Evolutionary conservation across 495 filamentous ascomycete genomes (phyloP), one percentile per base, ranked within the genome.

Genomic region (Tuber calosporum): DNA sequence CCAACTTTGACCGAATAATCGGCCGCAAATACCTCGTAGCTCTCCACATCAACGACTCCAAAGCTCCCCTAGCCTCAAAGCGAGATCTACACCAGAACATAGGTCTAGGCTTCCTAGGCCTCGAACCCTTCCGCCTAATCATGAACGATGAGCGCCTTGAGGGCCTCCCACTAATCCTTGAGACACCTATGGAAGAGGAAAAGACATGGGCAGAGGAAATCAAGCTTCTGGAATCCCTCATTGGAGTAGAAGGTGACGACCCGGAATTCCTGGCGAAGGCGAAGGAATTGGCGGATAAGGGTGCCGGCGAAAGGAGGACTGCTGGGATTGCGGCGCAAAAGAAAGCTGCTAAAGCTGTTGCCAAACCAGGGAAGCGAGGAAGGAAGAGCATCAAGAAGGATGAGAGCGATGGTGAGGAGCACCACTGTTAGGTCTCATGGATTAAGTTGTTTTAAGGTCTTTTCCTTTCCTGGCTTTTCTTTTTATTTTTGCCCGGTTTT

Each of bases 71-170:
- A 38, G 86, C 82, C 6, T 92, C 90, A 15, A 87, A 91, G 70
- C 86, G 92, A 36, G 95, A 99, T 80, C 81, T 97, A 15, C 95
- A 99, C 83, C 90, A 93, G 41, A 97, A 97, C 80, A 97, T 99
- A 74, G 95, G 95, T 5, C 92, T 91, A 0, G 95, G 95, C 0
- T 99, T 94, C 82, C 84, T 99, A 0, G 95, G 95, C 1, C 85
- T 99, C 13, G 88, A 92, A 41, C 91, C 93, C 2, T 99, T 99
- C 79, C 91, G 94, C 81, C 92, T 92, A 79, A 85, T 99, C 43
- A 90, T 97, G 86, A 98, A 99, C 82, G 89, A 93, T 82, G 84
- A 83, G 43, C 84, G 87, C 0, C 91, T 98, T 58, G 86, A 92
- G 79, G 88, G 88, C 17, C 77, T 98, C 69, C 95, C 95, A 4